phyloP scores from a whole-genome alignment of 306 rosid species.

The Acacia acuminata region DNA sequence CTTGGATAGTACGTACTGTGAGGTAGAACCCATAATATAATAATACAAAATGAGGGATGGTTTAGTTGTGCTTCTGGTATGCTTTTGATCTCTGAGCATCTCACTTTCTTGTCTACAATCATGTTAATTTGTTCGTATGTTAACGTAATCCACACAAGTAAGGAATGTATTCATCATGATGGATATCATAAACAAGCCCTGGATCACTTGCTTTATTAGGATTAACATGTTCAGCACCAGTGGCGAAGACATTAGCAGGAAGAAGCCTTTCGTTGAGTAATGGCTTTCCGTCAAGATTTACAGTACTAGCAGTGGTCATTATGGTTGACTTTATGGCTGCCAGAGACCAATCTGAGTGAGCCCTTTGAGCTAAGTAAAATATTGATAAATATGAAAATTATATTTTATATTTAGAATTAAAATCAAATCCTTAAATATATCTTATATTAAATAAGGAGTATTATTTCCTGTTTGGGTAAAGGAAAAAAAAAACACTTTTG shows the following conservation, averaged over 20 bases:
- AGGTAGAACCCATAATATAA: constrained; percentile 24
- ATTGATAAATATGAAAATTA: no score
- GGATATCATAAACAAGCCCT: constrained; percentile 51
- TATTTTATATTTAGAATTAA: no score
- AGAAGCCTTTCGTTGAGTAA: constrained; percentile 37
- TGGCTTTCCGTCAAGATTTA: constrained; percentile 37
- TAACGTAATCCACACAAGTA: constrained; percentile 55
- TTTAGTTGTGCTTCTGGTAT: constrained; percentile 51
- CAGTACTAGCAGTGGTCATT: constrained; percentile 43
- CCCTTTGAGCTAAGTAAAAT: no score
- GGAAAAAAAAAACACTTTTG: no score
- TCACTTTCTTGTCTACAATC: constrained; percentile 35
- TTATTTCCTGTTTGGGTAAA: no score
- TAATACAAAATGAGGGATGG: constrained; percentile 52
- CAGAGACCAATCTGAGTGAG: constrained; percentile 69
- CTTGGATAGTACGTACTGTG: constrained; percentile 47
- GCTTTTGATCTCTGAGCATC: constrained; percentile 24
- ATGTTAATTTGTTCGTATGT: constrained; percentile 27
- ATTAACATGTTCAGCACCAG: constrained; percentile 64
- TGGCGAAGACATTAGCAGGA: constrained; percentile 51
- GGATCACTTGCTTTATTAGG: constrained; percentile 50
- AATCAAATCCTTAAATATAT: no score
- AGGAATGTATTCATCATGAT: constrained; percentile 48
- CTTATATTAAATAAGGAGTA: no score
- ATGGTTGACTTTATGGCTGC: constrained; percentile 68